phyloP scores from a whole-genome alignment of 129 eudicot genomes.

The Centella asiatica region DNA sequence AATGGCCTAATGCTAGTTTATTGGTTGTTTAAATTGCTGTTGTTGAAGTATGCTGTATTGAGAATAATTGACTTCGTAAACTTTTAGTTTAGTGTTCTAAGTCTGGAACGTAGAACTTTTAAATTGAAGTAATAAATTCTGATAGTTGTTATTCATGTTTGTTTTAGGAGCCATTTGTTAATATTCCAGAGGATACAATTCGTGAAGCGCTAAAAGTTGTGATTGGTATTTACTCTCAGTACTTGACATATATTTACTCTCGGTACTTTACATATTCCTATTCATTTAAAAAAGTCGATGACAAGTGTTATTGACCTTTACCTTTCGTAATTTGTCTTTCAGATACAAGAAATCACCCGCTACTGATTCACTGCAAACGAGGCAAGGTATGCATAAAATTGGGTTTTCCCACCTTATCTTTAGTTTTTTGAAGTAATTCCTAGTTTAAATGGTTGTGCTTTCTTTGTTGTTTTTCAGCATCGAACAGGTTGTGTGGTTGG shows the following conservation, averaged over 20 bases:
- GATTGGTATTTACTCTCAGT: conserved; percentile 40
- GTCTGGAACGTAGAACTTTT: neutral
- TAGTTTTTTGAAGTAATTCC: neutral
- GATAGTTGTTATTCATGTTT: neutral
- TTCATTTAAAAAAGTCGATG: too few relatives aligned
- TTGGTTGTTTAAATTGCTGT: neutral
- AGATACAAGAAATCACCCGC: conserved; percentile 82
- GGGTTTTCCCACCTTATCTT: neutral
- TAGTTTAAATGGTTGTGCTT: neutral
- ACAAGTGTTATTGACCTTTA: conserved; percentile 3
- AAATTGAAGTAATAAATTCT: neutral
- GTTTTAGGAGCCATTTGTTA: conserved; percentile 71
- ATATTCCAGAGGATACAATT: conserved; percentile 77
- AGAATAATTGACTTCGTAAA: neutral
- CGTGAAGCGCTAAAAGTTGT: conserved; percentile 78
- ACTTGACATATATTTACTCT: conserved; percentile 1
- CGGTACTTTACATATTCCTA: conserved; percentile 1
- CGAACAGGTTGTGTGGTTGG: conserved; percentile 92
- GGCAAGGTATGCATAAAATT: conserved; percentile 55
- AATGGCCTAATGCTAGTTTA: too few relatives aligned
- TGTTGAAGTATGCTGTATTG: neutral
- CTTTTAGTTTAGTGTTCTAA: neutral
- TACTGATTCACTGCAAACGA: conserved; percentile 87
- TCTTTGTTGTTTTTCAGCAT: conserved; percentile 44
- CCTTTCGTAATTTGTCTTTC: conserved; percentile 13